These are phyloP conservation scores for Rhizophlyctis rosea DNA, from an alignment of 192 early-diverging fungal species.

Conservation along the genomic window DNA sequence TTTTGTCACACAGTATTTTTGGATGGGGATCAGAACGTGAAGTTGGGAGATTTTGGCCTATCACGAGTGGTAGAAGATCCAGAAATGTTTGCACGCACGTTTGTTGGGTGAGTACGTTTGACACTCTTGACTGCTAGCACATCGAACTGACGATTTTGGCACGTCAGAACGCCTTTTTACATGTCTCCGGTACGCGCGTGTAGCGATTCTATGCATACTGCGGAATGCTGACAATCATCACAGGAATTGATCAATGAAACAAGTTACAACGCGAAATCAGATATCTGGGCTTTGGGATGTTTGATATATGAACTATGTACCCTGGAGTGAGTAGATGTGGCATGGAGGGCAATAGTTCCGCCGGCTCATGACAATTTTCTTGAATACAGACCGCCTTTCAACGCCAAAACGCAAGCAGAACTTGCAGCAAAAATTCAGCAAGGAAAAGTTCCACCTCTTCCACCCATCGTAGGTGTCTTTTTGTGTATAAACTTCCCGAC, in stretches of 20 bases:
- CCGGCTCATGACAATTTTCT: background rate
- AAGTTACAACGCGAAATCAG: conserved; percentile 66
- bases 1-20: conserved; percentile 53
- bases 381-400: conserved; percentile 62
- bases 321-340: conserved; percentile 50
- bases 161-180: conserved; percentile 66
- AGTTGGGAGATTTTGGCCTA: conserved; percentile 76
- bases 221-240: background rate
- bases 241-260: conserved; percentile 66
- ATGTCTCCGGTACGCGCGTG: conserved; percentile 66
- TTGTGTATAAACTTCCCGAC: too few species aligned
- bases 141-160: too few species aligned
- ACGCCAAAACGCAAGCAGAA: conserved; percentile 56
- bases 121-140: too few species aligned
- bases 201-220: background rate
- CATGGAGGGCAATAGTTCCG: background rate
- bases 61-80: conserved; percentile 59
- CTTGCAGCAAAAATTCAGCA: conserved; percentile 58
- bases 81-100: conserved; percentile 67
- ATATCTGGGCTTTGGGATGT: conserved; percentile 73
- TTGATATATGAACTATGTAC: conserved; percentile 72
- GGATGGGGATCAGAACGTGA: conserved; percentile 62
- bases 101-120: conserved; percentile 63
- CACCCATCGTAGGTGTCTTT: conserved; percentile 33
- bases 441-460: conserved; percentile 54